Base-by-base conservation (phyloP, 2,329 filamentous ascomycete species). In the Xenosphaeropsis pyriputrescens region DNA sequence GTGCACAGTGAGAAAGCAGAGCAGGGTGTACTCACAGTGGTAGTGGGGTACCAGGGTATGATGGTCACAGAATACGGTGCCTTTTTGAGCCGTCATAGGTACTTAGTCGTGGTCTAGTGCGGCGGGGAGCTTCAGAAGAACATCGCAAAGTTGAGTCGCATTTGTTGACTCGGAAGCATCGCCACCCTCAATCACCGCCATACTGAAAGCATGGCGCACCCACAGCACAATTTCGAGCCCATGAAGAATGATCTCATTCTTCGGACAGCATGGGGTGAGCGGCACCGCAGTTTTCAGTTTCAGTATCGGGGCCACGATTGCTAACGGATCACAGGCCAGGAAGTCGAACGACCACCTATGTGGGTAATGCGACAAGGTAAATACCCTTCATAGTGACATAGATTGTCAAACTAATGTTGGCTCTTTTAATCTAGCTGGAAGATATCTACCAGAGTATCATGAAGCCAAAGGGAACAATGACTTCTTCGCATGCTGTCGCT, bases 291-390 rank as follows among this genome's bases (percentile, higher is more conserved):
- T 17, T 17, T 22, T 38, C 17, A 15, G 14, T 16, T 16, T 29
- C 17, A 32, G 35, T 38, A 16, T 16, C 22, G 35, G 22, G 31
- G 32, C 32, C 29, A 32, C 36, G 34, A 38, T 39, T 30, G 19
- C 44, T 48, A 42, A 51, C 47, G 43, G 40, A 43, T 40, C 39
- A 38, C 53, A 93, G 88, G 89, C 58, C 72, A 95, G 63, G 78
- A 78, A 57, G 84, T 96, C 47, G 86, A 95, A 62, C 78, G 91
- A 46, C 83, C 91, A 43, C 91, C 91, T 41, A 85, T 93, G 68
- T 98, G 91, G 91, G 86, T 98, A 57, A 98, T 98, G 91, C 83
- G 91, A 62, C 91, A 98, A 76, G 86, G 86, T 89, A 51, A 59
- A 59, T 50, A 48, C 39, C 26, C 29, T 34, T 43, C 37, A 39